phyloP scores from a whole-genome alignment of 163 green algal genomes.

The Prototheca cutis region DNA sequence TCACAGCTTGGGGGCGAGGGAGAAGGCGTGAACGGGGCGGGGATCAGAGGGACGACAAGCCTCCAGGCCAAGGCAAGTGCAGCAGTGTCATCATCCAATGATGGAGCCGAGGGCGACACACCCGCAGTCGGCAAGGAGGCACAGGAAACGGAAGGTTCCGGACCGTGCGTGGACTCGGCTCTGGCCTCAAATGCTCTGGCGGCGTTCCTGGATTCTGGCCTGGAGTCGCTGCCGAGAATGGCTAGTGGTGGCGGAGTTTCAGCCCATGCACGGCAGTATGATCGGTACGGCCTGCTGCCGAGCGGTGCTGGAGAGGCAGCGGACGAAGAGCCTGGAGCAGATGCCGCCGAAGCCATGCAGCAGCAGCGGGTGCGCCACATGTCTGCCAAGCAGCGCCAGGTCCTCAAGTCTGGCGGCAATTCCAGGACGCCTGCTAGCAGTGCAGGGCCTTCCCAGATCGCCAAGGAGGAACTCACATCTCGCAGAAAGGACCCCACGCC shows the following conservation, averaged over 20 bases:
- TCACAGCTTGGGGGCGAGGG: conserved; percentile 15
- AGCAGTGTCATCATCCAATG: not conserved
- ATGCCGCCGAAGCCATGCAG: no score
- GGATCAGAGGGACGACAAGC: conserved; percentile 6
- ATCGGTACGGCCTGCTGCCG: conserved; percentile 31
- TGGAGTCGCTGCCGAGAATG: conserved; percentile 20
- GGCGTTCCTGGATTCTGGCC: conserved; percentile 37
- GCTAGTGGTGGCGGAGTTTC: no score
- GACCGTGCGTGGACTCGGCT: no score
- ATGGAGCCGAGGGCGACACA: conserved; percentile 4
- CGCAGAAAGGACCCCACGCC: not conserved
- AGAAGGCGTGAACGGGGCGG: conserved; percentile 11
- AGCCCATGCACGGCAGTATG: no score
- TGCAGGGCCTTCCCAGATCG: not conserved
- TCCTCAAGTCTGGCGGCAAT: conserved; percentile 12
- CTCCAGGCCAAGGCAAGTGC: not conserved
- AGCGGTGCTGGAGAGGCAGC: no score
- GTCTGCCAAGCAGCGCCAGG: conserved; percentile 50
- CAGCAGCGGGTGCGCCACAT: conserved; percentile 43
- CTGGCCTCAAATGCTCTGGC: conserved; percentile 20
- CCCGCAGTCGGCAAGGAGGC: not conserved
- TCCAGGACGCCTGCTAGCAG: not conserved
- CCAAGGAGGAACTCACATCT: no score
- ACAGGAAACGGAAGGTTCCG: not conserved
- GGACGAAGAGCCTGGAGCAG: no score